Base-by-base conservation (phyloP, 306 rosid species). In the Rubus parviflorus region DNA sequence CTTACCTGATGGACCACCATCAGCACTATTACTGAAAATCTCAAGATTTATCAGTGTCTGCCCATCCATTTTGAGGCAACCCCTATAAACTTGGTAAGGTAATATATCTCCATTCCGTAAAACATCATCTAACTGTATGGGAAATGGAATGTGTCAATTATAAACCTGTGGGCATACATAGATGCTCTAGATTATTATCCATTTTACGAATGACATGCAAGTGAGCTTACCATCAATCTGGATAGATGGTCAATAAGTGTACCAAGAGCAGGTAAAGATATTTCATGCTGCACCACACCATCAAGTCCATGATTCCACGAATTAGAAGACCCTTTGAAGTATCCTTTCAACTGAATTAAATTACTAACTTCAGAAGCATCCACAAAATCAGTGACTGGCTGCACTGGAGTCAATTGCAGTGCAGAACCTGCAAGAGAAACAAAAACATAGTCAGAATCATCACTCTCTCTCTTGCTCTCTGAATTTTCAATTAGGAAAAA, bases 1-100 rank as follows among this genome's bases (percentile, higher is more conserved):
- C 95, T 80, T 84, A 81, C 98, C 97, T 84, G 93, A 84, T 77
- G 82, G 82, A 52, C 97, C 91, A 79, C 97, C 98, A 76, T 94
- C 97, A 38, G 87, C 97, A 72, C 82, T 94, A 82, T 94, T 94
- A 68, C 80, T 85, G 83, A 94, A 94, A 61, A 94, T 88, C 87
- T 94, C 98, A 68, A 94, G 93, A 89, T 94, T 94, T 68, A 88
- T 81, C 84, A 92, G 86, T 23, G 98, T 94, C 75, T 93, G 97
- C 68, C 98, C 98, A 83, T 94, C 98, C 92, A 94, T 92, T 90
- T 89, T 92, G 80, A 94, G 93, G 87, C 90, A 94, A 73, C 97
- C 93, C 70, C 62, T 86, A 66, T 94, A 94, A 70, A 94, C 92
- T 77, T 92, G 93, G 82, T 94, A 94, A 13, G 97, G 91, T 56